Evolutionary conservation across 805 yeast species (phyloP).

Genomic region (Lachancea kluyveri): DNA sequence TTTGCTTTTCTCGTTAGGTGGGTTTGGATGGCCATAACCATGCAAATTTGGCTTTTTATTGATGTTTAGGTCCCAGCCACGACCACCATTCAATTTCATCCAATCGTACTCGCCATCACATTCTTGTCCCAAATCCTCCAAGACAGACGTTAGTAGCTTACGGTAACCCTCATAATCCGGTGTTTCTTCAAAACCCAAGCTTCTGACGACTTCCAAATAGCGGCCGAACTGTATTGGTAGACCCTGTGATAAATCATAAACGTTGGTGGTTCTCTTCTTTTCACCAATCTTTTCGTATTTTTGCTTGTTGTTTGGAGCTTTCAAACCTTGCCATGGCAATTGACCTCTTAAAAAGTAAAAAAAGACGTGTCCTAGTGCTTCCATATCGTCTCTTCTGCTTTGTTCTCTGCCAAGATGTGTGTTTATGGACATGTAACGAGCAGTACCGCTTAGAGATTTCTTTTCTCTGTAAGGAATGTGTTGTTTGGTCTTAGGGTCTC

Average conservation of each 20-base stretch:
- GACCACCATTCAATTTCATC: constrained; percentile 93
- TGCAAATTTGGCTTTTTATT: constrained; percentile 91
- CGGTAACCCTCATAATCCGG: constrained; percentile 91
- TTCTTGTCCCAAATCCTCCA: constrained; percentile 60
- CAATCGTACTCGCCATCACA: constrained; percentile 94
- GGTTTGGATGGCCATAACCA: constrained; percentile 94
- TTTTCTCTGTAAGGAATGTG: constrained; percentile 97
- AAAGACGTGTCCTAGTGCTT: constrained; percentile 93
- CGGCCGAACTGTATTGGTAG: constrained; percentile 91
- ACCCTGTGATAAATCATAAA: constrained; percentile 80
- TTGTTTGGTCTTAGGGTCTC: constrained; percentile 92
- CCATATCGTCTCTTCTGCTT: constrained; percentile 92
- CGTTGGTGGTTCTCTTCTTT: constrained; percentile 85
- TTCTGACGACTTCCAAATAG: constrained; percentile 83
- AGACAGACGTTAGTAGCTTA: constrained; percentile 67
- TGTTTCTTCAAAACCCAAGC: constrained; percentile 83
- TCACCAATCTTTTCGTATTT: constrained; percentile 97
- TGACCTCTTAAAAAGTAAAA: constrained; percentile 92
- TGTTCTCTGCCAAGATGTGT: constrained; percentile 98
- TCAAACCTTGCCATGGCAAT: constrained; percentile 97
- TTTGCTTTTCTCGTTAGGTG: constrained; percentile 49
- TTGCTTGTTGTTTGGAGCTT: constrained; percentile 96
- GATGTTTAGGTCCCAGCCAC: constrained; percentile 88
- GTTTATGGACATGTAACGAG: constrained; percentile 97
- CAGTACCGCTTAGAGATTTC: constrained; percentile 94